Conservation (phyloP, 441 rosid genomes). For the Dalechampia spathulata region DNA sequence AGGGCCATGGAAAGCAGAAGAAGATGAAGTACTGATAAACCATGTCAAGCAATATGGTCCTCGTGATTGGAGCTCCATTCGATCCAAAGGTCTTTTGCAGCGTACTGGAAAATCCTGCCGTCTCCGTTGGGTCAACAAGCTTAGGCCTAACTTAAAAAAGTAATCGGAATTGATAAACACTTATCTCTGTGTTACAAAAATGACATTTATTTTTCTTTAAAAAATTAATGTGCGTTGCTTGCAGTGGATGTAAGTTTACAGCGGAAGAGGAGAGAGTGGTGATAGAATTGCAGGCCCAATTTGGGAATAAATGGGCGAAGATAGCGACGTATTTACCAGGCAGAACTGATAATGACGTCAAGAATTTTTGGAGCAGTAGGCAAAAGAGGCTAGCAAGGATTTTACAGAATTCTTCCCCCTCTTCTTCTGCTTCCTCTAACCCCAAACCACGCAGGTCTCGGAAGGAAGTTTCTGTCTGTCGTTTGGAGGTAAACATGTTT, state of each 20-base stretch:
- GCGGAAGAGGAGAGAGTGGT: conserved; percentile 80
- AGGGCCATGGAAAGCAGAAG: conserved; percentile 94
- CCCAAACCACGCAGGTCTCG: conserved; percentile 27
- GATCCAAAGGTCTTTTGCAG: conserved; percentile 89
- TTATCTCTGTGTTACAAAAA: too few relatives aligned
- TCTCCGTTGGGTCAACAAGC: conserved; percentile 98
- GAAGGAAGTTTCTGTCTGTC: conserved; percentile 20
- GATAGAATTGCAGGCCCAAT: conserved; percentile 72
- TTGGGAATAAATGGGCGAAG: conserved; percentile 94
- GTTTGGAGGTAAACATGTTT: conserved; percentile 31
- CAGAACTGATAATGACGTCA: conserved; percentile 86
- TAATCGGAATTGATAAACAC: conserved; percentile 17
- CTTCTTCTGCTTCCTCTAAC: conserved; percentile 23
- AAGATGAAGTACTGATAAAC: conserved; percentile 64
- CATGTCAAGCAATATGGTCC: conserved; percentile 75
- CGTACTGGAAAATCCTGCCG: conserved; percentile 94
- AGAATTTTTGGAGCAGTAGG: conserved; percentile 96
- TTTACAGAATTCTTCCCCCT: conserved; percentile 36
- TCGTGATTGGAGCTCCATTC: conserved; percentile 99
- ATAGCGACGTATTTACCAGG: conserved; percentile 79
- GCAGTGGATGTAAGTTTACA: conserved; percentile 84
- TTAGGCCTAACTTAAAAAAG: conserved; percentile 85
- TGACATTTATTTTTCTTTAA: too few relatives aligned
- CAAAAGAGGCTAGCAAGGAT: conserved; percentile 75
- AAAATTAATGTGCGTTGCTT: neutral